Evolutionary conservation across 1,139 yeast genomes (phyloP).

Genomic region (Pichia sp.): DNA sequence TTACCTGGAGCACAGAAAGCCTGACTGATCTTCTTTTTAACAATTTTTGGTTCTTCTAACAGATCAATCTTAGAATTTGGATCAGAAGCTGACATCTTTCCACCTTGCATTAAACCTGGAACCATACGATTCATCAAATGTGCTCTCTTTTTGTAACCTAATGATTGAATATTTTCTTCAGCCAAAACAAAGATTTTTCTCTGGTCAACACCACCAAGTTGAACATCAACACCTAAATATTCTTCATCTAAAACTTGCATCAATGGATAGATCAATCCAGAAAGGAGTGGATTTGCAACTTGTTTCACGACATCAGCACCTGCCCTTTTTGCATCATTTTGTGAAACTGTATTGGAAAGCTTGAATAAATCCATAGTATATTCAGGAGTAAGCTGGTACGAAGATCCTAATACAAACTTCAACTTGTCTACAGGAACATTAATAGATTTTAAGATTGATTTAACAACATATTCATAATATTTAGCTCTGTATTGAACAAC

Average conservation of each 20-base stretch:
- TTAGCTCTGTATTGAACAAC: conserved; percentile 82
- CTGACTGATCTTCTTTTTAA: conserved; percentile 82
- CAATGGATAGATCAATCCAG: conserved; percentile 93
- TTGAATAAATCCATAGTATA: conserved; percentile 87
- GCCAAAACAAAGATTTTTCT: conserved; percentile 96
- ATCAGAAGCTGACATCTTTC: conserved; percentile 98
- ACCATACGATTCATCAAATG: conserved; percentile 99
- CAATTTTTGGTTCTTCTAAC: conserved; percentile 78
- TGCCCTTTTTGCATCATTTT: conserved; percentile 96
- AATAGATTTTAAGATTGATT: conserved; percentile 75
- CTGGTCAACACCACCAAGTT: conserved; percentile 98
- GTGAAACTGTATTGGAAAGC: conserved; percentile 75
- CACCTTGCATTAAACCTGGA: conserved; percentile 95
- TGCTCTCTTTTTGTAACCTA: conserved; percentile 95
- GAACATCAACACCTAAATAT: conserved; percentile 81
- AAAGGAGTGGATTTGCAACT: conserved; percentile 84
- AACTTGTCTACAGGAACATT: conserved; percentile 89
- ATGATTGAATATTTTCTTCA: conserved; percentile 78
- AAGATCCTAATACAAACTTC: conserved; percentile 77
- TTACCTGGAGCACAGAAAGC: conserved; percentile 97
- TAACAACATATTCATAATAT: conserved; percentile 78
- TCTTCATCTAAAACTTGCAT: conserved; percentile 99
- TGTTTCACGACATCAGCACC: conserved; percentile 99
- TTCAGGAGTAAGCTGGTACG: conserved; percentile 70
- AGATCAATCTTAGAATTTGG: conserved; percentile 95